Percentiles rank a stretch among this genome's conserved stretches.
Conservation (phyloP, 441 rosid species). For the Pelargonium myrrhifolium region DNA sequence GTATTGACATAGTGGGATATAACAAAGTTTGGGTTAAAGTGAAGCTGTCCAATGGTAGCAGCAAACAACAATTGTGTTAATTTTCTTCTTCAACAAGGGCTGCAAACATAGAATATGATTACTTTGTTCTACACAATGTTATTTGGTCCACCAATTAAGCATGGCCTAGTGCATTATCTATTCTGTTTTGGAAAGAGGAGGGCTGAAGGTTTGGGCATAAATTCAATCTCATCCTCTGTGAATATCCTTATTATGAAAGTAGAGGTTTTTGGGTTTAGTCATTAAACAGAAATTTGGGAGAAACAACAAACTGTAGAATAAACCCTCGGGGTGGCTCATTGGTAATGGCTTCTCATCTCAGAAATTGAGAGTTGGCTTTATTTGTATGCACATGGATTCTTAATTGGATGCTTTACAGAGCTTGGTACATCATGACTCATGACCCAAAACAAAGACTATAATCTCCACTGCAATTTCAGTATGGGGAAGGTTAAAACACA, state of each 20-base stretch:
- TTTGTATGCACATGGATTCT: too few species aligned
- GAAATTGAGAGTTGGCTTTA: too few species aligned
- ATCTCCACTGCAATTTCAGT: background rate
- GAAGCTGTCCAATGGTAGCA: background rate
- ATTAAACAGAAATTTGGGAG: background rate
- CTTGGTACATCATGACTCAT: too few species aligned
- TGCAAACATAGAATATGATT: background rate
- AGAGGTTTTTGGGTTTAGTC: background rate
- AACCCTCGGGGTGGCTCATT: too few species aligned
- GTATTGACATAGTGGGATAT: background rate
- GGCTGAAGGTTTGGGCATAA: background rate
- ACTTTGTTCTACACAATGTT: background rate
- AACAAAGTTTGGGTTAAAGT: background rate
- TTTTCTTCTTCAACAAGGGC: background rate
- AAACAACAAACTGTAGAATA: background rate
- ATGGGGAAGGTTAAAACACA: background rate
- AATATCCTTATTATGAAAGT: background rate
- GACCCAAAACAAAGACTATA: background rate
- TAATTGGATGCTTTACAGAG: too few species aligned
- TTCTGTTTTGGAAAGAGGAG: background rate
- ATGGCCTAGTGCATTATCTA: background rate
- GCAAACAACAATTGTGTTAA: background rate
- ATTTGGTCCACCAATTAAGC: background rate
- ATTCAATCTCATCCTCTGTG: background rate
- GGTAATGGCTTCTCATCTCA: too few species aligned